Percentiles rank a stretch among this genome's conserved stretches.
These are phyloP conservation scores for Trichoderma guizhouense DNA, from an alignment of 2,329 filamentous ascomycete species.

Conservation along the genomic window DNA sequence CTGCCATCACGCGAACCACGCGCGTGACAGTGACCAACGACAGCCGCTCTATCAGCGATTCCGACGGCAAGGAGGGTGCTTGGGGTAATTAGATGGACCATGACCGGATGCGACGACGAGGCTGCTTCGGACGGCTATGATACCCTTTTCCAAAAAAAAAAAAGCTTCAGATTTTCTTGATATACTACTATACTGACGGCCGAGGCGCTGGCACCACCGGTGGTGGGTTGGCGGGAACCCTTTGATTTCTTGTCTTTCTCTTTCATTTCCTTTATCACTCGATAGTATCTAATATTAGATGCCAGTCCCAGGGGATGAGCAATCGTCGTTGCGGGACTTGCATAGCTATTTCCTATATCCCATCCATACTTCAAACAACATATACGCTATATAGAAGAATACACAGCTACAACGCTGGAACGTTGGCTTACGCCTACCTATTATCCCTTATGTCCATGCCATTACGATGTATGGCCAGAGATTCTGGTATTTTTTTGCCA, in stretches of 20 bases:
- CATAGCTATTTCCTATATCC: not conserved
- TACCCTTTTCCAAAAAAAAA: not conserved
- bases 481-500: not conserved
- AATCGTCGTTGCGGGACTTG: not conserved
- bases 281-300: not conserved
- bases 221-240: not conserved
- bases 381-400: not conserved
- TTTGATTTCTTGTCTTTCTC: not conserved
- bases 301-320: not conserved
- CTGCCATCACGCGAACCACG: not conserved
- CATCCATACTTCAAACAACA: not conserved
- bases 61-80: not conserved
- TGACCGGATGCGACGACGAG: not conserved
- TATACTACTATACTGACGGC: not conserved
- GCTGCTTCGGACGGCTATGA: constrained; percentile 2
- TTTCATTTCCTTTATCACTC: not conserved
- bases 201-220: not conserved
- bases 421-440: not conserved
- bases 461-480: not conserved
- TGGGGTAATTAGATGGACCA: not conserved
- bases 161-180: not conserved
- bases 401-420: not conserved
- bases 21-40: not conserved
- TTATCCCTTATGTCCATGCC: not conserved
- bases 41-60: constrained; percentile 1